These are phyloP conservation scores for Aspergillus novofumigatus DNA, from an alignment of 2,329 filamentous ascomycete species.

Conservation along the genomic window DNA sequence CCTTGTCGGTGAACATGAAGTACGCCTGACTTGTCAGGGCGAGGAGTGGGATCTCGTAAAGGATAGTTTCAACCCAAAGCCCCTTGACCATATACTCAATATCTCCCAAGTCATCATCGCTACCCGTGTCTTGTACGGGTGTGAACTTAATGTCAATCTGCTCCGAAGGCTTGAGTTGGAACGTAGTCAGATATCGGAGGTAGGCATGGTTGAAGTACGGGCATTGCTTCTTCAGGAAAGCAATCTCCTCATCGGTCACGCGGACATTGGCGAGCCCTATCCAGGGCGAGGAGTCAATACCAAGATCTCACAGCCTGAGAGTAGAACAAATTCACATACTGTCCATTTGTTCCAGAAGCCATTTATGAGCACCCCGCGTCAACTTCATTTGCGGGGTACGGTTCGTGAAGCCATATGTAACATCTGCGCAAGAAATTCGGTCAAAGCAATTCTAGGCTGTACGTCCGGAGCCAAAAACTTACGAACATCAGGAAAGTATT, in stretches of 20 bases:
- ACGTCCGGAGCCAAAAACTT: conserved; percentile 16
- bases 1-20: conserved; percentile 91
- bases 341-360: conserved; percentile 78
- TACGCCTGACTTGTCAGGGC: conserved; percentile 93
- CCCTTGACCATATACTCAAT: conserved; percentile 74
- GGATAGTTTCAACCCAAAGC: conserved; percentile 87
- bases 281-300: conserved; percentile 10
- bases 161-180: conserved; percentile 74
- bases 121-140: conserved; percentile 53
- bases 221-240: conserved; percentile 74
- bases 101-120: conserved; percentile 66
- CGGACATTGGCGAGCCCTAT: conserved; percentile 76
- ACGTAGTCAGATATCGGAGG: conserved; percentile 74
- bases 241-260: conserved; percentile 72
- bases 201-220: conserved; percentile 75
- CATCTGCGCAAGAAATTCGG: conserved; percentile 42
- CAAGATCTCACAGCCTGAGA: no score
- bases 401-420: conserved; percentile 93
- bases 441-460: conserved; percentile 3
- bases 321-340: conserved; percentile 49
- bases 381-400: conserved; percentile 91
- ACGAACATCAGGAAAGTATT: conserved; percentile 73
- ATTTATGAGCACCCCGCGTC: conserved; percentile 74
- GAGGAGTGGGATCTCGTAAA: conserved; percentile 94
- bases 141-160: conserved; percentile 70